Percentiles rank a stretch among this genome's conserved stretches.
Conservation (phyloP, 331 rosid genomes). For the Erythrophleum ivorense region DNA sequence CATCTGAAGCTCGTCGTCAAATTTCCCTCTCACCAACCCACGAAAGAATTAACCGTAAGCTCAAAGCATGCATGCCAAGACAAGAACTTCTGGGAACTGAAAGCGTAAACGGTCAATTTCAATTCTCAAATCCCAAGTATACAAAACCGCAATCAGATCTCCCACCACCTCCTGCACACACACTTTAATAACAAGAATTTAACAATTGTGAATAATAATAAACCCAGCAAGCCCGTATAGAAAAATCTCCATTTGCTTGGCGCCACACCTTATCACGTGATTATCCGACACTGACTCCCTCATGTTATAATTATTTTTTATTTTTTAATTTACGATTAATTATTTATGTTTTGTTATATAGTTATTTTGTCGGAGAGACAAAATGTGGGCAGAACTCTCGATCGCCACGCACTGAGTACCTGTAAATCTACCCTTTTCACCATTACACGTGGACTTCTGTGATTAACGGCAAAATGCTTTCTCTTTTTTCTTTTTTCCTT, state of each 20-base stretch:
- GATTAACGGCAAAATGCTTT: constrained; percentile 11
- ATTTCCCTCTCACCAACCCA: constrained; percentile 22
- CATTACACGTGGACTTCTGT: constrained; percentile 42
- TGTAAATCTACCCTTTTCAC: constrained; percentile 27
- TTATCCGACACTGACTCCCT: constrained; percentile 37
- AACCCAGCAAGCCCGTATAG: not conserved
- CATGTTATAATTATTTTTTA: constrained; percentile 29
- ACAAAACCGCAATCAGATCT: constrained; percentile 43
- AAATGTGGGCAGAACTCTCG: not conserved
- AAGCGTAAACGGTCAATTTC: constrained; percentile 22
- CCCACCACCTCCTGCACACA: constrained; percentile 31
- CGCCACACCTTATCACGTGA: constrained; percentile 60
- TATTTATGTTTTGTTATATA: not conserved
- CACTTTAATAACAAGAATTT: constrained; percentile 11
- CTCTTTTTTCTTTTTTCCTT: not conserved
- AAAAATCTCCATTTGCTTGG: constrained; percentile 43
- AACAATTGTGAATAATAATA: constrained; percentile 36
- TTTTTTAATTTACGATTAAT: constrained; percentile 9
- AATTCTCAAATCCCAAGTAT: constrained; percentile 14
- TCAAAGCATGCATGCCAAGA: constrained; percentile 44
- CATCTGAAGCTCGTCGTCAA: constrained; percentile 11
- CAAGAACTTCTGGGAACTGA: constrained; percentile 27
- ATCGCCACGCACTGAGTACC: constrained; percentile 39
- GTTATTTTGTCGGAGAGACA: not conserved
- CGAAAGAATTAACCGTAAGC: constrained; percentile 33